A percentile compares a stretch with the other conserved stretches of the same genome.
These are phyloP conservation scores for Gillenia trifoliata DNA, from an alignment of 306 rosid species.

Conservation along the genomic window DNA sequence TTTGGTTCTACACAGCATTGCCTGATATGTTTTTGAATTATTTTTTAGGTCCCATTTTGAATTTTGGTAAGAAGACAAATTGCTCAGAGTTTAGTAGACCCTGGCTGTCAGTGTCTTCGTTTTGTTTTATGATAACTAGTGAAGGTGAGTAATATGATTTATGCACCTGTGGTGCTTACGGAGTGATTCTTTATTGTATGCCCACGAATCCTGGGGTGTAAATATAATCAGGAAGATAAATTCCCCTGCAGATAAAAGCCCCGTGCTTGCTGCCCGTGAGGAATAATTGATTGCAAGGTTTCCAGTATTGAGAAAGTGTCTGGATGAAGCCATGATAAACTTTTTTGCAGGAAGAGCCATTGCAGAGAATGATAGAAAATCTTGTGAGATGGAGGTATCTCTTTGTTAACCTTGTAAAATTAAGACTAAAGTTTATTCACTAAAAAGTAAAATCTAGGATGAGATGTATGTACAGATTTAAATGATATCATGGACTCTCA, in stretches of 20 bases:
- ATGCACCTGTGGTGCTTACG: neutral
- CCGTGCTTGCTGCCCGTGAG: conserved; percentile 29
- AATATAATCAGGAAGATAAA: neutral
- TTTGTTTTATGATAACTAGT: conserved; percentile 36
- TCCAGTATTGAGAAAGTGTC: conserved; percentile 33
- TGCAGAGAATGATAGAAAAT: conserved; percentile 40
- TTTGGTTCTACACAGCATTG: neutral
- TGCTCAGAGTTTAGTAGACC: conserved; percentile 36
- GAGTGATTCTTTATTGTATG: neutral
- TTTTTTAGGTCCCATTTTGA: conserved; percentile 42
- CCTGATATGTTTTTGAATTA: neutral
- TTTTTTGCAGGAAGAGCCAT: conserved; percentile 29
- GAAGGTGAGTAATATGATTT: conserved; percentile 21
- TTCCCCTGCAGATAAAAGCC: conserved; percentile 36
- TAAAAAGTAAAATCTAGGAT: neutral
- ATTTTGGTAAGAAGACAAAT: conserved; percentile 36
- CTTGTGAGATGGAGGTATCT: conserved; percentile 44
- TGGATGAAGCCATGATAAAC: conserved; percentile 37
- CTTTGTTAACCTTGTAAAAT: neutral
- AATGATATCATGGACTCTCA: neutral
- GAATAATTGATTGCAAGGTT: conserved; percentile 33
- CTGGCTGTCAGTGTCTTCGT: conserved; percentile 42
- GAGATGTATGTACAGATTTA: neutral
- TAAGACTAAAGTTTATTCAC: neutral
- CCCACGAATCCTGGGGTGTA: conserved; percentile 4